Percentiles rank a stretch among this genome's conserved stretches.
These are phyloP conservation scores for Aspergillus neotritici DNA, from an alignment of 2,329 filamentous ascomycete species.

Conservation along the genomic window DNA sequence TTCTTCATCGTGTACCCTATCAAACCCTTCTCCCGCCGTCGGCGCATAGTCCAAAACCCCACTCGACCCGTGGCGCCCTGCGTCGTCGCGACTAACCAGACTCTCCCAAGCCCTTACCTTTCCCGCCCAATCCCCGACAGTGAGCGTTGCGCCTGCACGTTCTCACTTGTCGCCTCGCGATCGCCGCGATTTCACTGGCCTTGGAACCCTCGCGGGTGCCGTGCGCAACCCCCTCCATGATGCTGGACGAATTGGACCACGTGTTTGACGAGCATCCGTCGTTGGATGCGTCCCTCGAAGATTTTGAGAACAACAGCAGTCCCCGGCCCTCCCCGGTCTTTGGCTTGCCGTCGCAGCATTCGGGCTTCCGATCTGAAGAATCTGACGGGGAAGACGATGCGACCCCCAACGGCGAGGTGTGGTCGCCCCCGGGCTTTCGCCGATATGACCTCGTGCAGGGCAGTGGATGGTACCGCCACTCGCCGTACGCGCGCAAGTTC, in stretches of 20 bases:
- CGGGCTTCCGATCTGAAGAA: constrained; percentile 55
- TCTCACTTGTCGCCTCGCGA: constrained; percentile 12
- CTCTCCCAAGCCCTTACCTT: not conserved
- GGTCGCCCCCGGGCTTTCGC: constrained; percentile 62
- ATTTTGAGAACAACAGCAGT: constrained; percentile 53
- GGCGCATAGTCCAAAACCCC: not conserved
- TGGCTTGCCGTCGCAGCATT: constrained; percentile 55
- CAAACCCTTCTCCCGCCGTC: not conserved
- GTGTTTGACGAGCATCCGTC: constrained; percentile 55
- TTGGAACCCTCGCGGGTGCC: constrained; percentile 19
- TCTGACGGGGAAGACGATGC: constrained; percentile 41
- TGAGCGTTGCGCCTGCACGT: constrained; percentile 13
- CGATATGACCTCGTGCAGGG: constrained; percentile 45
- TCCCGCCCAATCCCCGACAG: not conserved
- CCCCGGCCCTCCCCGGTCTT: constrained; percentile 47
- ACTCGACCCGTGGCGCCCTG: too few relatives aligned
- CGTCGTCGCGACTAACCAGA: not conserved
- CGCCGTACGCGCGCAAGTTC: constrained; percentile 43
- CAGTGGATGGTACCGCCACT: constrained; percentile 52
- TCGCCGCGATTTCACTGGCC: constrained; percentile 22
- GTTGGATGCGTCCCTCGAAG: constrained; percentile 55
- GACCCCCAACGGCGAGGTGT: constrained; percentile 44
- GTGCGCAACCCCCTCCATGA: constrained; percentile 34
- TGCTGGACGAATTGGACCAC: constrained; percentile 45
- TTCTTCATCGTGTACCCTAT: not conserved